A percentile compares a stretch with the other conserved stretches of the same genome.
Conservation (phyloP, 768 basidiomycete species). For the Galerina sulciceps region DNA sequence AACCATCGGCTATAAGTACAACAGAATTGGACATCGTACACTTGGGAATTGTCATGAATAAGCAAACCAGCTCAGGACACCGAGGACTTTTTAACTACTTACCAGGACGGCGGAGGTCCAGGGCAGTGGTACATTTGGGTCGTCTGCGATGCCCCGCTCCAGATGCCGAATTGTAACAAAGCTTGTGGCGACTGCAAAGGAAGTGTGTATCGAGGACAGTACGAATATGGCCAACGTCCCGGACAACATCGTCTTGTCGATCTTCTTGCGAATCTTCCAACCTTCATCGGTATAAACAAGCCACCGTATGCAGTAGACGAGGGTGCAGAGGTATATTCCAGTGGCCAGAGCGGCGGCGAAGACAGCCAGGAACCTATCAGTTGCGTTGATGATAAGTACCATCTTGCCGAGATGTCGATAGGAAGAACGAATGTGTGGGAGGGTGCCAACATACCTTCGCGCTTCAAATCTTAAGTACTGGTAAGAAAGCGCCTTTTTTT, state of each 20-base stretch:
- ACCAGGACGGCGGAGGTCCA: constrained; percentile 15
- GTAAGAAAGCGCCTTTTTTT: too few relatives aligned
- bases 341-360: constrained; percentile 8
- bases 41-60: not conserved
- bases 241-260: not conserved
- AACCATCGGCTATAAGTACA: constrained; percentile 13
- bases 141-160: not conserved
- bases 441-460: too few relatives aligned
- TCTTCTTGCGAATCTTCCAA: constrained; percentile 6
- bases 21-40: constrained; percentile 6
- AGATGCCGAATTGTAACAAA: not conserved
- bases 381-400: not conserved
- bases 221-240: constrained; percentile 4
- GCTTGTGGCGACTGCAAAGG: constrained; percentile 1
- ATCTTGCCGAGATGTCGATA: too few relatives aligned
- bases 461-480: too few relatives aligned
- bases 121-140: not conserved
- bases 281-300: constrained; percentile 11
- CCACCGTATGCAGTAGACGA: constrained; percentile 11
- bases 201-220: constrained; percentile 4
- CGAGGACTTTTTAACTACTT: not conserved
- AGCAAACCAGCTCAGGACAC: too few relatives aligned
- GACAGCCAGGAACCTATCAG: constrained; percentile 10
- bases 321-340: constrained; percentile 12
- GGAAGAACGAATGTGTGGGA: too few relatives aligned